Evolutionary conservation across 1,284 basidiomycete genomes (phyloP), one percentile per base, ranked within the genome.

Genomic region (Ceratobasidium sp.): DNA sequence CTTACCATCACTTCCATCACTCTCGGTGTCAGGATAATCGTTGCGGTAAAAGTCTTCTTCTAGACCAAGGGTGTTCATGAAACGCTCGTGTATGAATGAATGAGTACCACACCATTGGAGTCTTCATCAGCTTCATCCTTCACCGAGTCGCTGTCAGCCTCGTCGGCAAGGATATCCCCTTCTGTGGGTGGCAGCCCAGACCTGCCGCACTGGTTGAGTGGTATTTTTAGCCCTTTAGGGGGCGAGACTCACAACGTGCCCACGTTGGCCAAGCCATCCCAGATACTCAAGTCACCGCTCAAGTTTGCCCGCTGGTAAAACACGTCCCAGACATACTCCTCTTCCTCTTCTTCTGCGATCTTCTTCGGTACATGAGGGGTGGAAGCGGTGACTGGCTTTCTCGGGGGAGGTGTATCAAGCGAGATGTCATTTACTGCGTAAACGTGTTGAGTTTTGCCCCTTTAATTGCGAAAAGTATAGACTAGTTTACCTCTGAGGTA

Each of bases 51-150:
- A 76, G 34, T 76, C 73, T 64, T 76, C 75, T 46, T 76, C 75
- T 76, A 31, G 24, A 31, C 16, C n/a, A 66, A 24, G 31, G 24
- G 37, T n/a, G n/a, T 41, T 37, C 46, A 61, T 11, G 24, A n/a
- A 41, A 11, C 1, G 31, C 22, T 46, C 11, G 13, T 27, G 13
- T 1, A 8, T 53, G 37, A 49, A 48, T 24, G 46, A 58, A 34
- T 19, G 27, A 16, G 53, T 31, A 22, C 29, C 73, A 11, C 46
- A 76, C 75, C 75, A 53, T 76, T 76, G 9, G 75, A 76, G 49
- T 76, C 75, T 68, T 76, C 75, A 16, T 76, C 75, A 49, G 75
- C 75, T 56, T 76, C 75, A 46, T 76, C 75, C 54, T 74, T 74
- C 34, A 68, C 75, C 11, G 75, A 76, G 49, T 76, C 75, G 31